A percentile compares a stretch with the other conserved stretches of the same genome.
Conservation (phyloP, 2,329 filamentous ascomycete species). For the Microsporum ferrugineum region DNA sequence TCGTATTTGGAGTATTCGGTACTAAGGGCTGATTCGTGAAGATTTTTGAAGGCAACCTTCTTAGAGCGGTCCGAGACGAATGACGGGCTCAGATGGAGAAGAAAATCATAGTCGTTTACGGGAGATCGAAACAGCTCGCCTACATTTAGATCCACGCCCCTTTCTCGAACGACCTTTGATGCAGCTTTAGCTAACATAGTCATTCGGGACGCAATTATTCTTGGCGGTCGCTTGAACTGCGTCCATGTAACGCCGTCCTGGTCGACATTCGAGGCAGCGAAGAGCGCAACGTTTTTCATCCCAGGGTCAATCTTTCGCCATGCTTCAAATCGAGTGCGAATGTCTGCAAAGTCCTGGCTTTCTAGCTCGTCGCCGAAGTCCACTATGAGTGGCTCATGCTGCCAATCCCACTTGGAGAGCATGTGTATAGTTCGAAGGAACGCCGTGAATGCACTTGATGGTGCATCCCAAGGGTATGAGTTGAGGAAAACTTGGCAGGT, state of each 20-base stretch:
- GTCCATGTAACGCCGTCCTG: constrained; percentile 70
- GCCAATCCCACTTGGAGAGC: constrained; percentile 86
- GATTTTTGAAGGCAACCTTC: constrained; percentile 58
- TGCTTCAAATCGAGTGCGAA: constrained; percentile 62
- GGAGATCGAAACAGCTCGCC: constrained; percentile 60
- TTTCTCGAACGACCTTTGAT: constrained; percentile 46
- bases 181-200: constrained; percentile 70
- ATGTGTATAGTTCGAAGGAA: constrained; percentile 72
- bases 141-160: constrained; percentile 44
- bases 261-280: constrained; percentile 71
- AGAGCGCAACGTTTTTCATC: constrained; percentile 72
- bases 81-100: constrained; percentile 58
- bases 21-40: constrained; percentile 44
- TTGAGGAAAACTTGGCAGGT: constrained; percentile 67
- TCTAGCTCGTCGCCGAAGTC: constrained; percentile 58
- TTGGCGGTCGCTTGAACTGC: constrained; percentile 55
- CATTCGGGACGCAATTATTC: constrained; percentile 74
- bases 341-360: constrained; percentile 47
- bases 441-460: constrained; percentile 64
- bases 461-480: constrained; percentile 67
- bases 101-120: constrained; percentile 69
- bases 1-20: constrained; percentile 43
- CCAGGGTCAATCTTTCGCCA: constrained; percentile 82
- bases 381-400: constrained; percentile 65
- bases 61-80: constrained; percentile 29